Evolutionary conservation across 306 rosid species (phyloP).

Genomic region (Sesbania bispinosa): DNA sequence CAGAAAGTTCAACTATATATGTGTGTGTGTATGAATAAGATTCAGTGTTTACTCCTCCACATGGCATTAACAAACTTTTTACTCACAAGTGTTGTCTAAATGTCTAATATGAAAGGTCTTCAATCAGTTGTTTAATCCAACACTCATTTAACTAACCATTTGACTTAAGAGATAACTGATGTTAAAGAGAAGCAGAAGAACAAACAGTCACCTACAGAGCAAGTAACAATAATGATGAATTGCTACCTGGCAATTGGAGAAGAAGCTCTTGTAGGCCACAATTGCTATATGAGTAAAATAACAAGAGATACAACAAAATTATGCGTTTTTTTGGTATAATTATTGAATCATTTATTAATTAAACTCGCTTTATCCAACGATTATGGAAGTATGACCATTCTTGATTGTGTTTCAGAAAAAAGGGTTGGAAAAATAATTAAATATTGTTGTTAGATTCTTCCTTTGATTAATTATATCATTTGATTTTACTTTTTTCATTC

Average conservation of each 20-base stretch:
- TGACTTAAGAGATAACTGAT: background rate
- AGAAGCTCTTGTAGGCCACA: background rate
- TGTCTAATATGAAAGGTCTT: constrained; percentile 2
- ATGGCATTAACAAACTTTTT: background rate
- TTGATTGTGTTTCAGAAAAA: background rate
- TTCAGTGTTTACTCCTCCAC: background rate
- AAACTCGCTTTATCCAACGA: background rate
- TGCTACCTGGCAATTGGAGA: too few relatives aligned
- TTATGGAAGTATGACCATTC: background rate
- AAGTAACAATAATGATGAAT: background rate
- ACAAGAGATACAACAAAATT: too few relatives aligned
- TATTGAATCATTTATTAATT: background rate
- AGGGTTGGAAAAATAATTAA: background rate
- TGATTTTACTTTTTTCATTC: too few relatives aligned
- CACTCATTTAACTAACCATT: background rate
- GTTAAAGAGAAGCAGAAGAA: background rate
- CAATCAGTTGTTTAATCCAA: constrained; percentile 7
- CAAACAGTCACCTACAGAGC: background rate
- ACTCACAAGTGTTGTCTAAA: background rate
- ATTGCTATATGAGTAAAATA: background rate
- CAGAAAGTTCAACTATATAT: background rate
- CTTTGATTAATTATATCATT: too few relatives aligned
- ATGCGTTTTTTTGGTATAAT: background rate
- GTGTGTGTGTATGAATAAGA: background rate
- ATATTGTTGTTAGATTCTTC: too few relatives aligned